Conservation (phyloP, 306 rosid species). For the Vigna unguiculata region DNA sequence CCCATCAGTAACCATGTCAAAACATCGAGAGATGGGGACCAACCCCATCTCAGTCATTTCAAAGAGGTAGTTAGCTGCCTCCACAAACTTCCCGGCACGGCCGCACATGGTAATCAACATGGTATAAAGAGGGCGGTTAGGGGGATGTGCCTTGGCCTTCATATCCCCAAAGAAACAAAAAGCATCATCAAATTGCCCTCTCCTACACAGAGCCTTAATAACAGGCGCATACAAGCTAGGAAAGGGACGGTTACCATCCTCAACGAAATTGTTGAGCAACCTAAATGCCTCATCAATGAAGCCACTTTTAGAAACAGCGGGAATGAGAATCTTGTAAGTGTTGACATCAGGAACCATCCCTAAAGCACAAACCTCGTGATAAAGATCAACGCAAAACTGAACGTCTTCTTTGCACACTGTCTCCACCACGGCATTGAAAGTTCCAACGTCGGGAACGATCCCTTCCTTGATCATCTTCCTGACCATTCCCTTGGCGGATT, state of each 20-base stretch:
- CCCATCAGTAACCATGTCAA: conserved; percentile 90
- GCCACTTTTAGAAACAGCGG: conserved; percentile 67
- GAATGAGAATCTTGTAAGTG: conserved; percentile 78
- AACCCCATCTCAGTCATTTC: conserved; percentile 90
- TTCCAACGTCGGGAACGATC: conserved; percentile 66
- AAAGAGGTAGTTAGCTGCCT: conserved; percentile 78
- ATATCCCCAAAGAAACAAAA: conserved; percentile 87
- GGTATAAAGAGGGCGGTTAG: conserved; percentile 87
- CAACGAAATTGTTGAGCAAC: conserved; percentile 66
- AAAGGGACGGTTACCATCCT: conserved; percentile 78
- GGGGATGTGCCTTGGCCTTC: conserved; percentile 91
- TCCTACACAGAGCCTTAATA: conserved; percentile 79
- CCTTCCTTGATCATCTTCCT: conserved; percentile 77
- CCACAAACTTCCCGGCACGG: conserved; percentile 80
- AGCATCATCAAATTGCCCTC: conserved; percentile 90
- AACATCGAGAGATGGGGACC: conserved; percentile 78
- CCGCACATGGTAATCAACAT: conserved; percentile 93
- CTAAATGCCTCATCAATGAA: conserved; percentile 73
- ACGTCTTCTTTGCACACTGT: conserved; percentile 66
- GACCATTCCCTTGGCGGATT: conserved; percentile 80
- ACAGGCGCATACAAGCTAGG: conserved; percentile 84
- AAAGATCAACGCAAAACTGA: conserved; percentile 67
- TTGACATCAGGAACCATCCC: conserved; percentile 81
- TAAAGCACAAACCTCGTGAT: conserved; percentile 57
- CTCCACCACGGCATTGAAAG: conserved; percentile 70